Evolutionary conservation across 257 asterid species (phyloP).

Genomic region (Solanum ossicruentum): DNA sequence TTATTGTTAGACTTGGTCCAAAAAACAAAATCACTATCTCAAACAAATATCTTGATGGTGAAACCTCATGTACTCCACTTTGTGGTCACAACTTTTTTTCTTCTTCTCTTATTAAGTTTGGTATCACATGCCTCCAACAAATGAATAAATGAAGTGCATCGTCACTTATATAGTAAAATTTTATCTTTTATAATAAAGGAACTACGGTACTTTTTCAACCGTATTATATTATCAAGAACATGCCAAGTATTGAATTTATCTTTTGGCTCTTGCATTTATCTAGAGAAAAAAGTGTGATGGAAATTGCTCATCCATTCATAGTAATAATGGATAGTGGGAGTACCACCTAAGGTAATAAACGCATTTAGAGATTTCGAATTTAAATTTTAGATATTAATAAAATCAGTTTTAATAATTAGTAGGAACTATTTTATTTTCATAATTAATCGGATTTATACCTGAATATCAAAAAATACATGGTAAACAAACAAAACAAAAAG

Average conservation of each 20-base stretch:
- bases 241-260: not conserved
- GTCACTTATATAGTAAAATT: not conserved
- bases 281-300: not conserved
- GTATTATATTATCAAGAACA: not conserved
- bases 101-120: not conserved
- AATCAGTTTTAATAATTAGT: fast-evolving
- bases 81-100: not conserved
- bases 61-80: not conserved
- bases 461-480: not conserved
- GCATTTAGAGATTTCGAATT: not conserved
- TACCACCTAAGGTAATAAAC: not conserved
- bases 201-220: not conserved
- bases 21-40: not conserved
- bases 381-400: not conserved
- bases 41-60: not conserved
- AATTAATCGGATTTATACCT: not conserved
- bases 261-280: not conserved
- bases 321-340: not conserved
- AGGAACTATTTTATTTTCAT: not conserved
- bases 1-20: not conserved
- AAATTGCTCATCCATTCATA: not conserved
- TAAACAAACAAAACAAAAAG: not conserved
- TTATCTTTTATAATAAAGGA: not conserved
- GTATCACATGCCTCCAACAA: not conserved
- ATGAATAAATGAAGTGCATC: not conserved